A percentile compares a stretch with the other conserved stretches of the same genome.
Conservation (phyloP, 768 basidiomycete genomes). For the Fistulinella prunicolor region DNA sequence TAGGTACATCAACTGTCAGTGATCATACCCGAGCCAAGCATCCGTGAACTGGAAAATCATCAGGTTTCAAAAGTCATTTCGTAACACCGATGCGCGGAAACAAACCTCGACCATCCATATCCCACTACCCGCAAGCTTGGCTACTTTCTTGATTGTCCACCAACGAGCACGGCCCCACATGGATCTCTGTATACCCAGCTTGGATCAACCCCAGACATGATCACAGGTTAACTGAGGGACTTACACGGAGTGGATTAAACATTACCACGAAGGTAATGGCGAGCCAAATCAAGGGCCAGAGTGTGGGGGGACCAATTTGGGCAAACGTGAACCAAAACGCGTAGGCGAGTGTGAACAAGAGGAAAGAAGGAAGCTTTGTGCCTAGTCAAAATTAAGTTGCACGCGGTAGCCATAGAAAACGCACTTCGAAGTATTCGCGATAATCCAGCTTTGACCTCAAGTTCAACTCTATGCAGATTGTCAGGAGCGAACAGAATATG, state of each 20-base stretch:
- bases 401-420: slow-evolving; percentile 10
- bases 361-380: slow-evolving; percentile 63
- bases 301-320: slow-evolving; percentile 62
- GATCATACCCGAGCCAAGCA: slow-evolving; percentile 82
- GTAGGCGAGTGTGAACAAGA: slow-evolving; percentile 71
- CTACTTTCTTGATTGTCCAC: slow-evolving; percentile 73
- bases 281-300: slow-evolving; percentile 86
- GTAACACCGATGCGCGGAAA: background rate
- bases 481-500: slow-evolving; percentile 1
- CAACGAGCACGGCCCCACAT: slow-evolving; percentile 45
- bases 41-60: slow-evolving; percentile 59
- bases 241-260: slow-evolving; percentile 72
- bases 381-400: slow-evolving; percentile 1
- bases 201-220: no score
- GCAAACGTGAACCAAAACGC: slow-evolving; percentile 85
- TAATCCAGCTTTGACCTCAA: slow-evolving; percentile 69
- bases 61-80: slow-evolving; percentile 1
- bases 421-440: slow-evolving; percentile 71
- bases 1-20: background rate
- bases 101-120: slow-evolving; percentile 69
- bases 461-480: slow-evolving; percentile 55
- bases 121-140: slow-evolving; percentile 67
- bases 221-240: background rate
- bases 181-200: slow-evolving; percentile 45
- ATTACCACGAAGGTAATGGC: slow-evolving; percentile 54